Conservation (phyloP, 345 rosid genomes). For the Salix suchowensis region DNA sequence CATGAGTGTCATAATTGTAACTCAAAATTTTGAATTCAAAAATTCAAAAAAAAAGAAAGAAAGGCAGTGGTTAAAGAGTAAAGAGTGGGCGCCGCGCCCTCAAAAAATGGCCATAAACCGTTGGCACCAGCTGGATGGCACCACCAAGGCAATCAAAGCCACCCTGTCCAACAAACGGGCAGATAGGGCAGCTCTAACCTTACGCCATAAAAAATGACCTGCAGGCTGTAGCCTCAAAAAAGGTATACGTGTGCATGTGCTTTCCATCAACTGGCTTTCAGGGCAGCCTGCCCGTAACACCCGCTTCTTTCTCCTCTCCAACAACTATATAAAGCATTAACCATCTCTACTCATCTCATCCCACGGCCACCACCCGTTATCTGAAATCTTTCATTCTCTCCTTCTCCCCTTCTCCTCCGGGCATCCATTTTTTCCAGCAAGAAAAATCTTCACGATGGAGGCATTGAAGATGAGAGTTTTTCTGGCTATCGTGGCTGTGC, state of each 20-base stretch:
- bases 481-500: conserved; percentile 10
- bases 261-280: conserved; percentile 1
- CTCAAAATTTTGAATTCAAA: background rate
- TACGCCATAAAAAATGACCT: no score
- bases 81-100: background rate
- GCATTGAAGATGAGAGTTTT: conserved; percentile 27
- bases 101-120: background rate
- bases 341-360: background rate
- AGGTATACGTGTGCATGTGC: background rate
- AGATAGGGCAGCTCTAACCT: background rate
- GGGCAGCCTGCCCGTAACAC: conserved; percentile 11
- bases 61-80: background rate
- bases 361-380: background rate
- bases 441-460: conserved; percentile 10
- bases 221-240: no score
- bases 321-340: conserved; percentile 3
- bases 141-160: background rate
- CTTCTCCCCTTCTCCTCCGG: background rate
- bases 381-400: background rate
- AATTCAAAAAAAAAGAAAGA: background rate
- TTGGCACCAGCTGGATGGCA: conserved; percentile 17
- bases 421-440: background rate
- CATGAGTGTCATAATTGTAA: no score
- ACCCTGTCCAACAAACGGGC: conserved; percentile 8
- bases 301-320: background rate